Conservation (phyloP, 805 yeast genomes). For the Saccharomycopsis schoenii region DNA sequence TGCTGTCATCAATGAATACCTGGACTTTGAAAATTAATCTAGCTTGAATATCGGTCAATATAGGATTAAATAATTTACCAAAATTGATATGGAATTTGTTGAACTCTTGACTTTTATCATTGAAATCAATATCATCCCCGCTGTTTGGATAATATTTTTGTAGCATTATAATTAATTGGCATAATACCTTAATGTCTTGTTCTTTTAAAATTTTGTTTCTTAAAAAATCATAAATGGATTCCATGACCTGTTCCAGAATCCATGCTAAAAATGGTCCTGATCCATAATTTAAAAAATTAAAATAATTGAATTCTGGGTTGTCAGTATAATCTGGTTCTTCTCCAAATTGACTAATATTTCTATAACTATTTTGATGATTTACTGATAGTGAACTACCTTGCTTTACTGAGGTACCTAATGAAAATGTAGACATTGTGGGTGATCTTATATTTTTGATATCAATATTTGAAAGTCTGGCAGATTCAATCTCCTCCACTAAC, state of each 20-base stretch:
- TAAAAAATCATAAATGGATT: constrained; percentile 66
- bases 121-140: constrained; percentile 23
- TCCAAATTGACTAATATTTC: not conserved
- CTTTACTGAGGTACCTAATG: not conserved
- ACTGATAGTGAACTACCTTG: not conserved
- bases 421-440: not conserved
- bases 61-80: constrained; percentile 57
- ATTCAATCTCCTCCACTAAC: constrained; percentile 1
- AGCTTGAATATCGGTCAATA: constrained; percentile 68
- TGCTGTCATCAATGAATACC: constrained; percentile 56
- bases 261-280: constrained; percentile 38
- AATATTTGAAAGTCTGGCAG: constrained; percentile 2
- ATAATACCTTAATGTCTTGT: constrained; percentile 51
- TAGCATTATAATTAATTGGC: constrained; percentile 65
- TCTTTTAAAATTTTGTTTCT: constrained; percentile 65
- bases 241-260: constrained; percentile 49
- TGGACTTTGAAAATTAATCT: constrained; percentile 75
- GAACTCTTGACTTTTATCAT: constrained; percentile 21
- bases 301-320: constrained; percentile 16
- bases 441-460: not conserved
- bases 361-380: not conserved
- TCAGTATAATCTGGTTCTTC: constrained; percentile 10
- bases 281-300: constrained; percentile 10
- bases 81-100: constrained; percentile 30
- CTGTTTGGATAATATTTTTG: constrained; percentile 58